These are phyloP conservation scores for Exophiala viscosa DNA, from an alignment of 2,329 filamentous ascomycete species.

Conservation along the genomic window DNA sequence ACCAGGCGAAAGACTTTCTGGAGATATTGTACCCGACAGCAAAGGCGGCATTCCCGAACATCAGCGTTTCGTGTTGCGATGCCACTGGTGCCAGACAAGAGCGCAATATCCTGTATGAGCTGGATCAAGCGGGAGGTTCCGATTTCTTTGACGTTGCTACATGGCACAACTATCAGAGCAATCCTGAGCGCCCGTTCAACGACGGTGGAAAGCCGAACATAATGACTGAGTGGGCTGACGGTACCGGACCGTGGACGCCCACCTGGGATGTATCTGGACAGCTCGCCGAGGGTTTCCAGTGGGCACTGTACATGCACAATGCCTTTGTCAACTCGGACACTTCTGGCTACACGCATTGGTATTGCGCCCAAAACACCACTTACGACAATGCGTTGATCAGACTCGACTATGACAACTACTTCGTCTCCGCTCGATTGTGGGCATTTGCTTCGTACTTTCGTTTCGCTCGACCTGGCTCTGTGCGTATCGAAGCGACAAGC, in stretches of 20 bases:
- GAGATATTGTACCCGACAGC: slow-evolving; percentile 43
- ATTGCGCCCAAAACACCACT: slow-evolving; percentile 43
- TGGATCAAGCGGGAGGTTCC: slow-evolving; percentile 39
- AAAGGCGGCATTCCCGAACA: slow-evolving; percentile 35
- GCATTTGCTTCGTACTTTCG: slow-evolving; percentile 41
- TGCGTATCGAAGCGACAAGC: slow-evolving; percentile 34
- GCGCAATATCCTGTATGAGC: slow-evolving; percentile 36
- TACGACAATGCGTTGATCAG: slow-evolving; percentile 29
- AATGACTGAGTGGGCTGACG: slow-evolving; percentile 23
- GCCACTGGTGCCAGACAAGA: slow-evolving; percentile 43
- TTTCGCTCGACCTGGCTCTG: slow-evolving; percentile 39
- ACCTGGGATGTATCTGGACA: slow-evolving; percentile 27
- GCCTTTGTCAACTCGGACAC: slow-evolving; percentile 49
- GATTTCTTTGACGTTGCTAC: slow-evolving; percentile 41
- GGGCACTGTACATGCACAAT: slow-evolving; percentile 53
- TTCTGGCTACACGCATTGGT: slow-evolving; percentile 56
- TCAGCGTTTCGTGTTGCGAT: slow-evolving; percentile 46
- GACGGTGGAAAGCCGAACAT: slow-evolving; percentile 10
- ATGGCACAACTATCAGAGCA: slow-evolving; percentile 17
- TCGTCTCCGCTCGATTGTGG: slow-evolving; percentile 36
- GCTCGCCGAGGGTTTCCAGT: slow-evolving; percentile 49
- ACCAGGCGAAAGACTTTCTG: slow-evolving; percentile 52
- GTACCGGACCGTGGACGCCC: slow-evolving; percentile 52
- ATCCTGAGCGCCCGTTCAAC: slow-evolving; percentile 14
- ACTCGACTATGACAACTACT: slow-evolving; percentile 34